These are phyloP conservation scores for Prunus mongolica DNA, from an alignment of 306 rosid species.

Conservation along the genomic window DNA sequence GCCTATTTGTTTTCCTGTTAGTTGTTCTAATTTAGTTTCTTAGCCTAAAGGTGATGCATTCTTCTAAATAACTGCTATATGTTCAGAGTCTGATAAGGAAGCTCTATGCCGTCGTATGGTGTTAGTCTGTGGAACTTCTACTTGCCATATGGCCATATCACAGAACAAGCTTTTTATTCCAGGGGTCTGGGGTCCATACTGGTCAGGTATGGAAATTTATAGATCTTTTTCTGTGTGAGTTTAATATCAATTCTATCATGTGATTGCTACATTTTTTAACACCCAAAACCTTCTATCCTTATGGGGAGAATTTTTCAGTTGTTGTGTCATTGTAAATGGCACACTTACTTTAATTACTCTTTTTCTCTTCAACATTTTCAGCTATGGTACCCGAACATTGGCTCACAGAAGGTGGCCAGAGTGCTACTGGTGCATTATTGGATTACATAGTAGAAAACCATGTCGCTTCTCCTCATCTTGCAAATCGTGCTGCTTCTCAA, in stretches of 20 bases:
- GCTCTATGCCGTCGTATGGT: conserved; percentile 71
- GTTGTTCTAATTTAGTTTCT: conserved; percentile 17
- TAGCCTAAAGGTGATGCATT: conserved; percentile 12
- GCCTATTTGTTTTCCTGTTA: conserved; percentile 9
- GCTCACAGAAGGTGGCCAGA: conserved; percentile 99
- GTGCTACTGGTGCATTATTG: conserved; percentile 98
- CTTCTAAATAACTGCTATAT: conserved; percentile 14
- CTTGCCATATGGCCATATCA: conserved; percentile 95
- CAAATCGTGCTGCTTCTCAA: conserved; percentile 82
- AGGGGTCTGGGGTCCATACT: conserved; percentile 99
- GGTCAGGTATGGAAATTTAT: conserved; percentile 69
- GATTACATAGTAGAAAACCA: conserved; percentile 88
- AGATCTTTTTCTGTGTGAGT: conserved; percentile 3
- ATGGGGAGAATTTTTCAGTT: background rate
- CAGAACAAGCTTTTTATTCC: conserved; percentile 81
- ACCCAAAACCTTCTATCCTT: background rate
- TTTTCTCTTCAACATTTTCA: conserved; percentile 36
- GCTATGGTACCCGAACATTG: conserved; percentile 96
- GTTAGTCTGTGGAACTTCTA: conserved; percentile 95
- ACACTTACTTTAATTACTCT: conserved; percentile 8
- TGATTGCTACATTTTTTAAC: conserved; percentile 13
- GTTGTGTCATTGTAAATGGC: conserved; percentile 17
- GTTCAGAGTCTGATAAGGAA: conserved; percentile 57
- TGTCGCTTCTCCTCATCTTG: conserved; percentile 67
- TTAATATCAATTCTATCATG: conserved; percentile 13